phyloP scores from a whole-genome alignment of 2,329 filamentous ascomycete species.

The Aureobasidium namibiae region DNA sequence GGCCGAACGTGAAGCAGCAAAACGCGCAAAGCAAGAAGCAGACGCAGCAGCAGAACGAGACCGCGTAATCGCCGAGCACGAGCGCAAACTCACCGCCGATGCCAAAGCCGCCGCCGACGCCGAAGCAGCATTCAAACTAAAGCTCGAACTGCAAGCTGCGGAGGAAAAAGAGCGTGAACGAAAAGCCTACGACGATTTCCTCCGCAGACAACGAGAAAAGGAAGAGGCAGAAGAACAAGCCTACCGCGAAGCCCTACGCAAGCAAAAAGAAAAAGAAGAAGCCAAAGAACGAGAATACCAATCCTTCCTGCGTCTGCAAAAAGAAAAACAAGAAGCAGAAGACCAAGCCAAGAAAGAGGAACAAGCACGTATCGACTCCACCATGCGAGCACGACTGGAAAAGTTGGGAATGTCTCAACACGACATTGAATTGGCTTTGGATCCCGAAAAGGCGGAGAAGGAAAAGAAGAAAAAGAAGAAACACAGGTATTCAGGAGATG shows the following conservation, averaged over 20 bases:
- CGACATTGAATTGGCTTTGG: slow-evolving; percentile 41
- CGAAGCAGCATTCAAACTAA: not conserved
- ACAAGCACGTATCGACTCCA: slow-evolving; percentile 35
- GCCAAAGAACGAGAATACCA: slow-evolving; percentile 34
- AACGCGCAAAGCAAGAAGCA: slow-evolving; percentile 25
- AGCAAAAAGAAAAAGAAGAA: slow-evolving; percentile 29
- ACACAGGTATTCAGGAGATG: not conserved
- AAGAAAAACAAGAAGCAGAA: slow-evolving; percentile 33
- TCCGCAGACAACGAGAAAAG: not conserved
- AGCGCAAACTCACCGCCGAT: slow-evolving; percentile 15
- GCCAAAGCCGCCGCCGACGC: not conserved
- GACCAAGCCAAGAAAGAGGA: slow-evolving; percentile 32
- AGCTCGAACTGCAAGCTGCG: not conserved
- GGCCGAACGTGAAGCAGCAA: slow-evolving; percentile 19
- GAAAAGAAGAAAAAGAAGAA: slow-evolving; percentile 15
- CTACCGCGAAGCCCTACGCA: not conserved
- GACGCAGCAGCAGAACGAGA: slow-evolving; percentile 25
- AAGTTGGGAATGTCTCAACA: slow-evolving; percentile 38
- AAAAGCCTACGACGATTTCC: slow-evolving; percentile 6
- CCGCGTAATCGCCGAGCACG: slow-evolving; percentile 31
- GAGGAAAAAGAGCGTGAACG: slow-evolving; percentile 16
- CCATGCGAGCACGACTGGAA: slow-evolving; percentile 37
- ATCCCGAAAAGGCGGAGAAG: slow-evolving; percentile 37
- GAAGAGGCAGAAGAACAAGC: slow-evolving; percentile 17
- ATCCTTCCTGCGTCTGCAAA: slow-evolving; percentile 31